A percentile compares a stretch with the other conserved stretches of the same genome.
Conservation (phyloP, 202 grass and related monocot species). For the Setaria viridis region DNA sequence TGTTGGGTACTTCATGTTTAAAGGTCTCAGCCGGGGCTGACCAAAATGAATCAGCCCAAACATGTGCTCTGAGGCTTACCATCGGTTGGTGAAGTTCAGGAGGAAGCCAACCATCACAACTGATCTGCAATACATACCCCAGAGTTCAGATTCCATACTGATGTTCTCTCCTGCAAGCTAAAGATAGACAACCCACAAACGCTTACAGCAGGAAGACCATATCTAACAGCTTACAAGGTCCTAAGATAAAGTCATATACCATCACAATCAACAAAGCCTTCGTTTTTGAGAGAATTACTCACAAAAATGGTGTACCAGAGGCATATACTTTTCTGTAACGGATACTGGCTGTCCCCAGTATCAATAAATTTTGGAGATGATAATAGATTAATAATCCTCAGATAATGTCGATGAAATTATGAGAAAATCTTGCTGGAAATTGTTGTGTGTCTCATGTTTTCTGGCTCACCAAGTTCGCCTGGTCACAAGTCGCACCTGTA, state of each 20-base stretch:
- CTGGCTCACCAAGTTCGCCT: neutral
- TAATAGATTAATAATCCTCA: neutral
- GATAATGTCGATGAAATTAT: conserved; percentile 21
- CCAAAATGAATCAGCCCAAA: conserved; percentile 21
- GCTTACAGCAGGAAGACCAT: conserved; percentile 38
- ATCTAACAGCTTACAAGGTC: conserved; percentile 37
- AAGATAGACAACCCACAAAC: conserved; percentile 30
- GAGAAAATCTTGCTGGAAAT: conserved; percentile 7
- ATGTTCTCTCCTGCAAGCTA: conserved; percentile 42
- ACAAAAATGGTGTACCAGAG: conserved; percentile 6
- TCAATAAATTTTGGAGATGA: conserved; percentile 63
- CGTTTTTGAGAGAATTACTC: conserved; percentile 1
- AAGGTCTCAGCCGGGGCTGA: conserved; percentile 63
- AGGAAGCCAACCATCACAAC: conserved; percentile 13
- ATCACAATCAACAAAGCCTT: conserved; percentile 31
- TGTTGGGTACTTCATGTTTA: conserved; percentile 65
- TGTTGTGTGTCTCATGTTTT: neutral
- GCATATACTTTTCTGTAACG: conserved; percentile 25
- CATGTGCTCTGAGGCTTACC: conserved; percentile 1
- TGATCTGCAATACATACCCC: conserved; percentile 33
- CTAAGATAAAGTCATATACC: conserved; percentile 37
- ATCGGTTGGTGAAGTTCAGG: neutral
- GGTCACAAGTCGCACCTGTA: neutral
- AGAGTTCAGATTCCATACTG: conserved; percentile 27
- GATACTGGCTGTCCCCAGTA: conserved; percentile 42